A percentile compares a stretch with the other conserved stretches of the same genome.
Conservation (phyloP, 2,329 filamentous ascomycete species). For the Lojkania enalia region DNA sequence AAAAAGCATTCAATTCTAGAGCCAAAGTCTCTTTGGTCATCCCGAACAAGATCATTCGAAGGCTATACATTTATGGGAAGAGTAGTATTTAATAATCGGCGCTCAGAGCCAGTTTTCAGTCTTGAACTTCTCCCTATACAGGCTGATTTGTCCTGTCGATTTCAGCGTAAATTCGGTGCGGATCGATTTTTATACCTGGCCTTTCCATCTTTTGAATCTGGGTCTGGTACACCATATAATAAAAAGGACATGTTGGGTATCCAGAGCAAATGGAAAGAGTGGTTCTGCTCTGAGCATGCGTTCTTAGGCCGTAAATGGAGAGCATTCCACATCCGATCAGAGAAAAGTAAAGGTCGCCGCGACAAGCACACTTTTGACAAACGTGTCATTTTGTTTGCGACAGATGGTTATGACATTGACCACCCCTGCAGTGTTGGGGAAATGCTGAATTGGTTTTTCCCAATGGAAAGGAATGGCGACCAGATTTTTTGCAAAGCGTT, state of each 20-base stretch:
- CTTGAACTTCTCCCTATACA: conserved; percentile 31
- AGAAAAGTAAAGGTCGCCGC: conserved; percentile 29
- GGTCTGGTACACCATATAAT: conserved; percentile 12
- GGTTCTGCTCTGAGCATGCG: conserved; percentile 39
- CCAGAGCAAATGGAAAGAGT: conserved; percentile 32
- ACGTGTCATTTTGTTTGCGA: conserved; percentile 44
- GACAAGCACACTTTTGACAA: conserved; percentile 19
- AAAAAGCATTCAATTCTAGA: conserved; percentile 16
- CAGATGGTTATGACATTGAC: conserved; percentile 32
- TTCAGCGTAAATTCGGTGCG: conserved; percentile 43
- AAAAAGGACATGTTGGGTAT: conserved; percentile 19
- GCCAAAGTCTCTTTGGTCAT: conserved; percentile 28
- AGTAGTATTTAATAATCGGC: conserved; percentile 22
- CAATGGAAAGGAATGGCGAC: conserved; percentile 37
- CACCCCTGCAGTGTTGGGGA: conserved; percentile 22
- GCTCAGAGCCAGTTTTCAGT: conserved; percentile 25
- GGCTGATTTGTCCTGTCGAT: conserved; percentile 37
- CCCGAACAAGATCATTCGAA: conserved; percentile 24
- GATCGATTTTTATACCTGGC: conserved; percentile 50
- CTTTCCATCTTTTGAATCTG: conserved; percentile 32
- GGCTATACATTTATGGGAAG: conserved; percentile 41
- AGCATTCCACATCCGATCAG: conserved; percentile 42
- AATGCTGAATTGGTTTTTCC: conserved; percentile 48
- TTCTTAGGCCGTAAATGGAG: conserved; percentile 50
- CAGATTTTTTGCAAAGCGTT: conserved; percentile 48